Evolutionary conservation across 2,329 filamentous ascomycete species (phyloP), one percentile per base, ranked within the genome.

Genomic region (Aspergillus phoenicis): DNA sequence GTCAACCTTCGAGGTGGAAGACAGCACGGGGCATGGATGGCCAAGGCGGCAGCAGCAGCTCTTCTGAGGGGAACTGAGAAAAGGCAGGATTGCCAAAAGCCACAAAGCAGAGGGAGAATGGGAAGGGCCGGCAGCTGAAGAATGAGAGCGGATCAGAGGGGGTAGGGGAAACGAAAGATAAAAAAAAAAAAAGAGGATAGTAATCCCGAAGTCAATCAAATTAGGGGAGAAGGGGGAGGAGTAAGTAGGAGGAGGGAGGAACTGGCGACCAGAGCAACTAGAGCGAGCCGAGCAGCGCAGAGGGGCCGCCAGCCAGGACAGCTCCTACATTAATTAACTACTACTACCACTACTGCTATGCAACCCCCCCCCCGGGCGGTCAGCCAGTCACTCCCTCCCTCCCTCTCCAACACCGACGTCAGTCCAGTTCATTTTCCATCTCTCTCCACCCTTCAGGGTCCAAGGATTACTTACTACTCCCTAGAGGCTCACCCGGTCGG

Each of bases 1-100:
- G 70, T 69, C 61, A 63, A 58, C 55, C 66, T 67, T 36, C 2
- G 11, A 68, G 57, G 60, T 58, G 61, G 66, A 65, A 64, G 65
- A 65, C 53, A 62, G 64, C 62, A 71, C 70, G 66, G 33, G 62
- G 66, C 70, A 73, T 74, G 60, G 65, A 68, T 65, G 59, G 62
- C 62, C 61, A 62, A 69, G 64, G 65, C 66, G 65, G 61, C 52
- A 63, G 59, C 52, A 63, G 59, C 49, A 56, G 53, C 53, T 59
- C 59, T 66, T 66, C 60, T 58, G 39, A 52, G 52, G 54, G 48
- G 41, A 45, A 39, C 33, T 39, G 47, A 45, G 52, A 20, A 51
- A 51, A 15, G 43, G n/a, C 10, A 57, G 17, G 47, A 17, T 51
- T 28, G n/a, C 47, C n/a, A 17, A 8, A 51, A 30, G n/a, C 47